Percentiles rank a stretch among this genome's conserved stretches.
Evolutionary conservation across 305 asterid species (phyloP).

Genomic region (Rubia balearica): DNA sequence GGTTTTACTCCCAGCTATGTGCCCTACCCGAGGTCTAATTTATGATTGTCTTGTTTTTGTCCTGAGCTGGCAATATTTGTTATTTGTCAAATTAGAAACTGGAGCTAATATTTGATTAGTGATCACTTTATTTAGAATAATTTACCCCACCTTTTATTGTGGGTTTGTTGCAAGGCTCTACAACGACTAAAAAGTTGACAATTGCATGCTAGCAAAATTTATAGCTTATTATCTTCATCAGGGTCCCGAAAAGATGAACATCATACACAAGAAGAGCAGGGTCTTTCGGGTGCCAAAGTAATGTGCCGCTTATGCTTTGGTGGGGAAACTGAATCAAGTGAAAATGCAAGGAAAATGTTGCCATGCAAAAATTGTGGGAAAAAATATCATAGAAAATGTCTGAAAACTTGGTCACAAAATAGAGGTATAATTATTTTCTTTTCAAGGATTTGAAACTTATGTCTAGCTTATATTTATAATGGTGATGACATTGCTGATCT

Average conservation of each 20-base stretch:
- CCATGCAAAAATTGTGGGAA: constrained; percentile 84
- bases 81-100: background rate
- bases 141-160: background rate
- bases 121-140: background rate
- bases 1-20: too few species aligned
- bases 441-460: constrained; percentile 4
- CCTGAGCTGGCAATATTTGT: background rate
- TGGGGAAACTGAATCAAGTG: constrained; percentile 88
- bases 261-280: constrained; percentile 60
- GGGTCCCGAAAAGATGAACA: constrained; percentile 38
- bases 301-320: constrained; percentile 86
- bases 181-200: background rate
- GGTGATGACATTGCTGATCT: constrained; percentile 52
- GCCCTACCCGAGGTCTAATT: background rate
- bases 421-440: constrained; percentile 51
- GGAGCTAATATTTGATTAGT: background rate
- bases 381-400: constrained; percentile 84
- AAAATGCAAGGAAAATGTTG: constrained; percentile 79
- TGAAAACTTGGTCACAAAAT: constrained; percentile 84
- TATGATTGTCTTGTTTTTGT: background rate
- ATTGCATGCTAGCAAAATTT: background rate
- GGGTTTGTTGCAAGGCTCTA: background rate
- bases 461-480: constrained; percentile 16
- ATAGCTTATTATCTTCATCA: constrained; percentile 25
- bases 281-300: constrained; percentile 57